A percentile compares a stretch with the other conserved stretches of the same genome.
Evolutionary conservation across 1,284 basidiomycete species (phyloP).

Genomic region (Blastosporella zonata): DNA sequence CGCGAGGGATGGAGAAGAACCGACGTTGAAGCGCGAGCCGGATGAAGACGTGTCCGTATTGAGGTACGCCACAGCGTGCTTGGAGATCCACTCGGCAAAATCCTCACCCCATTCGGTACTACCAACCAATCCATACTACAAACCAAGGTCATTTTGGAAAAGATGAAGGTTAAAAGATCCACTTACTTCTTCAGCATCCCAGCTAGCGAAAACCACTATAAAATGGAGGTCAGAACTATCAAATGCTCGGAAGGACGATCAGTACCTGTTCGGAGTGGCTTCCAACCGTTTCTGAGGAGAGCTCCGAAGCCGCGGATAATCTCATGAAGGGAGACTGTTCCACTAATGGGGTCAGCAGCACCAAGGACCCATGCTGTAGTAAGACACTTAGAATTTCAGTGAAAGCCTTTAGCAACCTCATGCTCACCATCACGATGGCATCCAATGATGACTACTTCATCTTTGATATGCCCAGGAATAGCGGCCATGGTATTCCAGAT

Average conservation of each 20-base stretch:
- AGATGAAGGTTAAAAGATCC: constrained; percentile 2
- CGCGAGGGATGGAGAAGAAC: constrained; percentile 75
- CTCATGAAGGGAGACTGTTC: constrained; percentile 85
- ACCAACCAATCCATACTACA: constrained; percentile 81
- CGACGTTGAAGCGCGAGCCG: constrained; percentile 60
- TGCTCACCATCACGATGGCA: constrained; percentile 80
- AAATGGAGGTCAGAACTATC: constrained; percentile 2
- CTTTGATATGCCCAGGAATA: constrained; percentile 84
- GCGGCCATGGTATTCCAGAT: constrained; percentile 89
- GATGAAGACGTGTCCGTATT: constrained; percentile 74
- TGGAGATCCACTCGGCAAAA: constrained; percentile 76
- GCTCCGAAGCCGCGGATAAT: constrained; percentile 80
- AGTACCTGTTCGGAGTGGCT: constrained; percentile 73
- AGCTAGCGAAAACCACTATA: constrained; percentile 77
- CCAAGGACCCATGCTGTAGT: constrained; percentile 59
- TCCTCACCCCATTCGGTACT: constrained; percentile 91
- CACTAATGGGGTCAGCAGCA: constrained; percentile 84
- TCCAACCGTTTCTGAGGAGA: constrained; percentile 79
- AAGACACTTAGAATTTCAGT: not conserved
- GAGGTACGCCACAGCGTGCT: constrained; percentile 83
- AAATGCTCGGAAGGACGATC: not conserved
- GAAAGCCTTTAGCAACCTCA: not conserved
- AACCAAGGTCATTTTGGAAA: not conserved
- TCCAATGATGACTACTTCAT: constrained; percentile 85
- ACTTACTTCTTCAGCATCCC: constrained; percentile 88